phyloP scores from a whole-genome alignment of 345 rosid genomes.

The Abelmoschus esculentus region DNA sequence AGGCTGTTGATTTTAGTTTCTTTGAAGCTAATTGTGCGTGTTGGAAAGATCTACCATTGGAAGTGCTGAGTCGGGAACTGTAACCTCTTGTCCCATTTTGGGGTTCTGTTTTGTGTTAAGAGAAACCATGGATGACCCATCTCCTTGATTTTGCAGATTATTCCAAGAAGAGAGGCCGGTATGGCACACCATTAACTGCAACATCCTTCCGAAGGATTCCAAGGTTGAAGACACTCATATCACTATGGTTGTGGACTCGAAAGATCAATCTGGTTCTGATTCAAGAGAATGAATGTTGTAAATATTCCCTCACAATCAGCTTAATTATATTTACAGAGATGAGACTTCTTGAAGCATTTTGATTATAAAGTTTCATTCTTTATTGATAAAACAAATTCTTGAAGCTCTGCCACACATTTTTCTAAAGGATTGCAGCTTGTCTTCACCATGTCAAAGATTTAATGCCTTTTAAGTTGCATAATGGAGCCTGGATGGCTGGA shows the following conservation, averaged over 20 bases:
- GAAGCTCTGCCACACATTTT: not conserved
- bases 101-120: not conserved
- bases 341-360: too few species aligned
- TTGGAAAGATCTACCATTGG: too few species aligned
- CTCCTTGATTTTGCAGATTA: conserved; percentile 33
- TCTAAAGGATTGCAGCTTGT: not conserved
- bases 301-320: not conserved
- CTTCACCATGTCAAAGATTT: not conserved
- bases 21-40: too few species aligned
- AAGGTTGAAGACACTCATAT: conserved; percentile 34
- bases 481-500: too few species aligned
- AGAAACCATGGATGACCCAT: not conserved
- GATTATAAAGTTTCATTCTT: too few species aligned
- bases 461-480: too few species aligned
- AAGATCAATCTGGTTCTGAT: conserved; percentile 17
- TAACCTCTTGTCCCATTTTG: not conserved
- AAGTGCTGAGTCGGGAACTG: too few species aligned
- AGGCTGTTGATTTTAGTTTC: not conserved
- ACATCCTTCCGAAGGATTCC: conserved; percentile 36
- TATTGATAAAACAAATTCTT: too few species aligned
- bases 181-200: conserved; percentile 82
- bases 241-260: conserved; percentile 34
- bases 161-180: conserved; percentile 92
- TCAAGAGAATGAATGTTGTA: conserved; percentile 19
- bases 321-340: too few species aligned